Base-by-base conservation (phyloP, 768 basidiomycete species). In the Sistotremastrum niveocremeum region DNA sequence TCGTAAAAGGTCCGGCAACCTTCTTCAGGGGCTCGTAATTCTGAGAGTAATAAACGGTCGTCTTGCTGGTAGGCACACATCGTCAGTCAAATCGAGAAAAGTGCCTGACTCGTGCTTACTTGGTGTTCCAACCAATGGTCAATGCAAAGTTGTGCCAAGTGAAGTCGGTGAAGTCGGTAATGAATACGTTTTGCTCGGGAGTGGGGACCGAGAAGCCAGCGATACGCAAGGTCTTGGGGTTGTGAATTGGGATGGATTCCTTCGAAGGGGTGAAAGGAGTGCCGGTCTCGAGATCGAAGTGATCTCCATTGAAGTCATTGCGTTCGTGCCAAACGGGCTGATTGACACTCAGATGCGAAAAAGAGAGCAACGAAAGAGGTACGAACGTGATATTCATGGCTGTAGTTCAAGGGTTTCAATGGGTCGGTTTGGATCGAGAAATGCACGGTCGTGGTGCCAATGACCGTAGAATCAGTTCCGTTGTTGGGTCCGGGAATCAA, bases 81-180 rank as follows among this genome's bases (percentile, higher is more conserved):
- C 32, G 36, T 30, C 11, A 30, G 9, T 35, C 1, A 6, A 46
- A 9, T 7, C 6, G 37, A 10, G 34, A 11, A 4, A 28, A 2
- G 35, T 36, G 9, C 6, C n/a, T 11, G 29, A 3, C 9, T 42
- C 12, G 39, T 6, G 10, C 49, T 42, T 44, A 48, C 47, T 48
- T 63, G 12, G 63, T 57, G 12, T 63, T 63, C 76, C 75, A 81
- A 56, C 77, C 71, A 35, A 79, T 67, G 46, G 68, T 67, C 36
- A 78, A 54, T 0, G 73, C 77, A 52, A 79, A 75, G 59, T 79
- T 79, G 56, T 79, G 76, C 76, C 77, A 79, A 11, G 54, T 54
- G 2, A 49, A 51, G 4, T 63, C 48, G 3, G 59, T 57, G 59
- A 77, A 76, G 2, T 69, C 62, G 0, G 70, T 64, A 12, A 59